Conservation (phyloP, 2,329 filamentous ascomycete genomes). For the Paecilomyces niveus region DNA sequence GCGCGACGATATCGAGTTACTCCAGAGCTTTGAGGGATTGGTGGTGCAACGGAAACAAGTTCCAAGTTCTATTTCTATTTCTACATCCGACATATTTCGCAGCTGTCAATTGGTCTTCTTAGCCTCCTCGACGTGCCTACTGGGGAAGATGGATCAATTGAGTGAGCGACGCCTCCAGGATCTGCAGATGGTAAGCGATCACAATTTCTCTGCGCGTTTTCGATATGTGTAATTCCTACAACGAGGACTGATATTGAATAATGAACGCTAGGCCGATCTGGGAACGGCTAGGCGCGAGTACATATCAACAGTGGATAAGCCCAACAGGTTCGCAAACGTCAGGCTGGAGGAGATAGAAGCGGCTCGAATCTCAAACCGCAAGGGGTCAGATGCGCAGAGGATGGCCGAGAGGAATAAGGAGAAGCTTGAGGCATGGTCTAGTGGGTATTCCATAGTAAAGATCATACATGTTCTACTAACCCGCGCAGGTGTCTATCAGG, state of each 20-base stretch:
- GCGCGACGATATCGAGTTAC: neutral
- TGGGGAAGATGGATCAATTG: conserved; percentile 7
- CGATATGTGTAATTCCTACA: neutral
- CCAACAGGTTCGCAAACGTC: conserved; percentile 6
- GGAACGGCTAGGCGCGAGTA: conserved; percentile 28
- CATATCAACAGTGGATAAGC: conserved; percentile 26
- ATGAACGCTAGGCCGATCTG: conserved; percentile 26
- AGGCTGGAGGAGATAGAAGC: conserved; percentile 20
- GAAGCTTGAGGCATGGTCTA: conserved; percentile 22
- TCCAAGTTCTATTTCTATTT: neutral
- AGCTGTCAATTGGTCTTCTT: neutral
- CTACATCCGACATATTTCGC: neutral
- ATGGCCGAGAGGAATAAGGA: conserved; percentile 18
- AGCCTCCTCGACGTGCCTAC: conserved; percentile 2
- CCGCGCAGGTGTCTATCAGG: conserved; percentile 22
- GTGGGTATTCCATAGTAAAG: conserved; percentile 16
- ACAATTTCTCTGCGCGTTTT: neutral
- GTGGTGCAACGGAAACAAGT: neutral
- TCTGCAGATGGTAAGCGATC: conserved; percentile 22
- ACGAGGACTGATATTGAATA: neutral
- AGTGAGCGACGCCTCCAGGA: conserved; percentile 14
- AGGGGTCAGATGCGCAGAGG: conserved; percentile 20
- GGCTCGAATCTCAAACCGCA: conserved; percentile 19
- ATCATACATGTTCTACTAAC: neutral
- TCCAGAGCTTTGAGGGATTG: neutral